Base-by-base conservation (phyloP, 306 rosid species). In the Herpetospermum pedunculosum region DNA sequence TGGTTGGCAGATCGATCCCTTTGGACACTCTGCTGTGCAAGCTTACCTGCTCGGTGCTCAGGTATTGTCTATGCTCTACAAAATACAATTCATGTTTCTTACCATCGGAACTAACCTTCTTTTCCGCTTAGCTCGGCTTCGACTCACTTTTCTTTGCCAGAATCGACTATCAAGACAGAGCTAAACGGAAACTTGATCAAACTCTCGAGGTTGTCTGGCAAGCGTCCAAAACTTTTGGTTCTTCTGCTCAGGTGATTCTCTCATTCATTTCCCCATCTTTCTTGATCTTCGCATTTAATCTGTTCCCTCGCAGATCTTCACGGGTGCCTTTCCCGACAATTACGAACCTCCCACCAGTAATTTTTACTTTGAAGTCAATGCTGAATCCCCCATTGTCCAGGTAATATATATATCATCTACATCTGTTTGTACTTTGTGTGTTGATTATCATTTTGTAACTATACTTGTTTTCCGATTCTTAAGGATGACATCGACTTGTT, bases 1-100 rank as follows among this genome's bases (percentile, higher is more conserved):
- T 54, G 97, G 97, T 23, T 91, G 97, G 97, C 97, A 91, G 63
- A 91, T 91, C 34, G 97, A 91, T 75, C 96, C 97, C 1, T 91
- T 91, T 82, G 97, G 97, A n/a, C 97, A 91, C 78, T 91, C 97
- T 74, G 88, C 92, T 0, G 89, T 91, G 6, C 97, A 91, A 80
- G 95, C 96, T 44, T 91, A 91, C 75, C 77, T 91, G 75, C 78
- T 88, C 76, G 90, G 92, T 21, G 92, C 95, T 30, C 89, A 91
- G 85, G 97, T 90, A 69, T 46, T 46, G 50, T 1, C n/a, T 4
- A 43, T 13, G 16, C 48, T 43, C 43, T 38, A 38, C 43, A 38
- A 8, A n/a, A n/a, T 41, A 41, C 46, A 41, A 41, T 59, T 53
- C 52, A 55, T 44, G 13, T 76, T 40, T 11, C n/a, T 23, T 6